Conservation (phyloP, 2,329 filamentous ascomycete genomes). For the Alternaria triticimaculans region DNA sequence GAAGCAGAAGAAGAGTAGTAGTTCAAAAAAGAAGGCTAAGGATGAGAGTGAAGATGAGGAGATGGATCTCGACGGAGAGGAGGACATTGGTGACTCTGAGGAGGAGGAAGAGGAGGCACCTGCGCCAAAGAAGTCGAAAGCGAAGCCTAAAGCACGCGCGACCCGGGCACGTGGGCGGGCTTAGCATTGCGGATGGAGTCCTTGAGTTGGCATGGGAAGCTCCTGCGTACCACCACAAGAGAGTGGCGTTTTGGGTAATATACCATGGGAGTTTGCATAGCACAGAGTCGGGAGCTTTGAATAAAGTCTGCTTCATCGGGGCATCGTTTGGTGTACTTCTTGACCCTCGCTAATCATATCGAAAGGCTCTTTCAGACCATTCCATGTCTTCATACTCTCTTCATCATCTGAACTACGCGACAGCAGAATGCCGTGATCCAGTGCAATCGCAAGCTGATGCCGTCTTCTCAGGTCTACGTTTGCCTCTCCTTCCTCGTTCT, state of each 20-base stretch:
- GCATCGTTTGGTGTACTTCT: neutral
- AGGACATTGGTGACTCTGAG: constrained; percentile 36
- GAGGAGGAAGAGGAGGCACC: constrained; percentile 31
- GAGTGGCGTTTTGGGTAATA: constrained; percentile 8
- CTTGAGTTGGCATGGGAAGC: too few species aligned
- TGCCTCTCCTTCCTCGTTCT: neutral
- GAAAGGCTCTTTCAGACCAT: neutral
- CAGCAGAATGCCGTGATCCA: neutral
- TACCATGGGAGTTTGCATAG: constrained; percentile 17
- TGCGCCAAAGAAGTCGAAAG: constrained; percentile 27
- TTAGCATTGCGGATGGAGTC: neutral
- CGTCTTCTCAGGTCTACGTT: neutral
- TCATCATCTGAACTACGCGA: neutral
- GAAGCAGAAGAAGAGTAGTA: constrained; percentile 30
- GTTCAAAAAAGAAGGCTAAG: constrained; percentile 27
- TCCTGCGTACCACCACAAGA: neutral
- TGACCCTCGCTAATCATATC: neutral
- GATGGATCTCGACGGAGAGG: constrained; percentile 33
- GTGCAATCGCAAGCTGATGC: neutral
- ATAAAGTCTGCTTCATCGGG: neutral
- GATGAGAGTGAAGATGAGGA: constrained; percentile 29
- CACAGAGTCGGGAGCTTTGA: neutral
- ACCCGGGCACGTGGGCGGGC: constrained; percentile 22
- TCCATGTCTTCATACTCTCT: neutral
- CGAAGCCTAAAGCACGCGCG: constrained; percentile 20